Evolutionary conservation across 164 flowering plant genomes (phyloP).

Genomic region (Umbilicus rupestris): DNA sequence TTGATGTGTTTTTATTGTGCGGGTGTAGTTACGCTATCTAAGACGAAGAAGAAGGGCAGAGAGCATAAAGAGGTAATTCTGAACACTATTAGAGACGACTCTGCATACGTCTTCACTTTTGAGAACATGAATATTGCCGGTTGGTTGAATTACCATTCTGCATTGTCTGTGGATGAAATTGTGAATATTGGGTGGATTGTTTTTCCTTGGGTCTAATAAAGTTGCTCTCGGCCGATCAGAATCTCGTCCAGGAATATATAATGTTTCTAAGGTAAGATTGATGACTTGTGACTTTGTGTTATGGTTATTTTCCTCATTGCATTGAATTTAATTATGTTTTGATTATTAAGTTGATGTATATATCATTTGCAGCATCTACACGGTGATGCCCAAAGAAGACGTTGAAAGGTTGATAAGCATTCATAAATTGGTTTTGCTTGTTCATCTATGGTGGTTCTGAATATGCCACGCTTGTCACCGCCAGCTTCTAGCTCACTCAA

Average conservation of each 20-base stretch:
- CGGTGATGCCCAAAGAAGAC: constrained; percentile 72
- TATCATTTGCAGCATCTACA: constrained; percentile 35
- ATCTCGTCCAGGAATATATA: constrained; percentile 61
- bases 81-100: constrained; percentile 51
- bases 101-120: constrained; percentile 58
- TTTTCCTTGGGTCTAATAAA: constrained; percentile 90
- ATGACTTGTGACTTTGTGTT: background rate
- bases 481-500: background rate
- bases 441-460: too few species aligned
- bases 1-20: too few species aligned
- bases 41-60: constrained; percentile 91
- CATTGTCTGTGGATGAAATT: too few species aligned
- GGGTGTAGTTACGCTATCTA: constrained; percentile 78
- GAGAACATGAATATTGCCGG: constrained; percentile 95
- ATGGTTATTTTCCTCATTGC: background rate
- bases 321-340: too few species aligned
- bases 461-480: too few species aligned
- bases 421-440: constrained; percentile 52
- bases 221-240: constrained; percentile 75
- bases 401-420: constrained; percentile 42
- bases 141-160: too few species aligned
- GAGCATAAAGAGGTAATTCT: constrained; percentile 70
- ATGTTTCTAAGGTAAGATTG: constrained; percentile 60
- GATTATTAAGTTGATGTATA: background rate
- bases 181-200: constrained; percentile 12